Evolutionary conservation across 208 protist genomes (phyloP).

Genomic region (Acanthamoeba castellanii): DNA sequence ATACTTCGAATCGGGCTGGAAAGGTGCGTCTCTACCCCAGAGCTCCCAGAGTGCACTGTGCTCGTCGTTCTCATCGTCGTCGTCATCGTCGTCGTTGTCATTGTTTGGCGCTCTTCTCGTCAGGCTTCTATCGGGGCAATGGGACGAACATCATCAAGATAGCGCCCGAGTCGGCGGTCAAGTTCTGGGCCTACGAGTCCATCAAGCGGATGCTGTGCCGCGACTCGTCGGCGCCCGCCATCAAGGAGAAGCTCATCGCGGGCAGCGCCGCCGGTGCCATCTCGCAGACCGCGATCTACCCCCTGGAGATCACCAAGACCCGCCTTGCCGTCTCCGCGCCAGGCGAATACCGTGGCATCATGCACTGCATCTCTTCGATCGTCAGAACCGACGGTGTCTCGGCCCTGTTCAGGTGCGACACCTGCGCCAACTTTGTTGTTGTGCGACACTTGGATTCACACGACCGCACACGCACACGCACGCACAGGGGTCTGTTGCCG

Average conservation of each 20-base stretch:
- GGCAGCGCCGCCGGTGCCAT: constrained; percentile 65
- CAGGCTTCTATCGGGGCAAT: constrained; percentile 69
- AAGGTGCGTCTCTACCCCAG: background rate
- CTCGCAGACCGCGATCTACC: constrained; percentile 74
- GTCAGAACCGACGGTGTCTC: constrained; percentile 11
- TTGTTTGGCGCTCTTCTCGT: background rate
- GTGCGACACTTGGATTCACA: too few relatives aligned
- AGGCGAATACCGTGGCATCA: constrained; percentile 64
- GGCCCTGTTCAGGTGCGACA: background rate
- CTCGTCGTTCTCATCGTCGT: background rate
- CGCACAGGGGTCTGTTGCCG: constrained; percentile 48
- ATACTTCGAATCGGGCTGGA: constrained; percentile 51
- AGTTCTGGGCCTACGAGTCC: constrained; percentile 74
- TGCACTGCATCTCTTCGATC: constrained; percentile 34
- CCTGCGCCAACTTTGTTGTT: background rate
- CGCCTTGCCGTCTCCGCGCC: constrained; percentile 54
- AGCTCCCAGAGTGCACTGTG: background rate
- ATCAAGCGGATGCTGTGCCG: constrained; percentile 73
- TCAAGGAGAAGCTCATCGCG: constrained; percentile 65
- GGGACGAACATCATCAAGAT: constrained; percentile 78
- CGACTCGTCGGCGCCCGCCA: background rate
- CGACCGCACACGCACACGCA: background rate
- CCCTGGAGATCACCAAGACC: constrained; percentile 77
- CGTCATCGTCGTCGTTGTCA: background rate
- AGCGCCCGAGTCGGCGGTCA: constrained; percentile 71